These are phyloP conservation scores for Collybiopsis confluens DNA, from an alignment of 768 basidiomycete genomes.

Conservation along the genomic window DNA sequence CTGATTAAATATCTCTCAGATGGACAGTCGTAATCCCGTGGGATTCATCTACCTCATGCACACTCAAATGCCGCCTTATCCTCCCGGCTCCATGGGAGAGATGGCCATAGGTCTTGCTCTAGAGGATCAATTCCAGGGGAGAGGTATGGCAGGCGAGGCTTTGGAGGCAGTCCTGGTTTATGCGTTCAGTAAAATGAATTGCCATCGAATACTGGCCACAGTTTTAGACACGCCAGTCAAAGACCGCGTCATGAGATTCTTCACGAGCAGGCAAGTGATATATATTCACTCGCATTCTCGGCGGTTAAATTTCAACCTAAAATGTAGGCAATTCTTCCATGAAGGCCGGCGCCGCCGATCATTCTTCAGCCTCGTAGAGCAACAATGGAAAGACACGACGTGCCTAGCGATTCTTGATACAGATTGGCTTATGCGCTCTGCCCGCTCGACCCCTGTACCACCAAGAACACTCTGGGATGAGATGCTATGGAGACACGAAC, in stretches of 20 bases:
- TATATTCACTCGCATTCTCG: not conserved
- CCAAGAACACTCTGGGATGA: constrained; percentile 57
- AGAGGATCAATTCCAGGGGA: constrained; percentile 26
- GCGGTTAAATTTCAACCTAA: not conserved
- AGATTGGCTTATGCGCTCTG: constrained; percentile 44
- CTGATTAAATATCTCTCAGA: too few species aligned
- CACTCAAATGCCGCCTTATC: constrained; percentile 23
- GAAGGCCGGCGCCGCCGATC: constrained; percentile 61
- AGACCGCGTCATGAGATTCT: constrained; percentile 40
- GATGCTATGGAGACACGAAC: constrained; percentile 50
- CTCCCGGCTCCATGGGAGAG: constrained; percentile 29
- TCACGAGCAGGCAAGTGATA: constrained; percentile 35
- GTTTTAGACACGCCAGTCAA: constrained; percentile 40
- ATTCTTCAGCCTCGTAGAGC: constrained; percentile 39
- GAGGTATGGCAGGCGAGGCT: constrained; percentile 44
- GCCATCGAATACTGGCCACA: constrained; percentile 51
- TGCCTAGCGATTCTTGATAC: constrained; percentile 59
- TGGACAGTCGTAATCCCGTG: constrained; percentile 14
- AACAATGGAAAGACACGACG: constrained; percentile 56
- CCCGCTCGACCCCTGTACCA: constrained; percentile 20
- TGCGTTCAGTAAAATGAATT: constrained; percentile 41
- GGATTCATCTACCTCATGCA: constrained; percentile 41
- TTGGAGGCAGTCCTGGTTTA: constrained; percentile 38
- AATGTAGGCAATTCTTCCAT: constrained; percentile 49
- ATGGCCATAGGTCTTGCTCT: constrained; percentile 56